Conservation (phyloP, 2,329 filamentous ascomycete genomes). For the Penicillium decumbens region DNA sequence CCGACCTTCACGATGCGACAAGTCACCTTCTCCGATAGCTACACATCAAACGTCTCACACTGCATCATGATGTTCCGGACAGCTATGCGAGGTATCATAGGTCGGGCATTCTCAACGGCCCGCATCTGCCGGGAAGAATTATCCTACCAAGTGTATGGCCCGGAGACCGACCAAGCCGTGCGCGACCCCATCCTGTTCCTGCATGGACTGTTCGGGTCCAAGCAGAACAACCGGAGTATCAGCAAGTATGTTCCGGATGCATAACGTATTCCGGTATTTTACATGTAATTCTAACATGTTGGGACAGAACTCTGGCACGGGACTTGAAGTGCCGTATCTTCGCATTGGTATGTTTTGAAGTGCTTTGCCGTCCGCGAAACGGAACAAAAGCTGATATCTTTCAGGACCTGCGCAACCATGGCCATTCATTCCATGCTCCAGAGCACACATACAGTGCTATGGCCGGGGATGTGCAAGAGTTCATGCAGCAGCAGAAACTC, state of each 20-base stretch:
- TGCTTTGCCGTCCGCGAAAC: background rate
- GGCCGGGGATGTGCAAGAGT: slow-evolving; percentile 75
- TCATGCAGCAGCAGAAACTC: slow-evolving; percentile 69
- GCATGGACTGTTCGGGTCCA: slow-evolving; percentile 90
- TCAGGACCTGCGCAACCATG: slow-evolving; percentile 88
- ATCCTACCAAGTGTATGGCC: slow-evolving; percentile 36
- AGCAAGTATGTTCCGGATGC: slow-evolving; percentile 66
- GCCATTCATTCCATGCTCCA: slow-evolving; percentile 73
- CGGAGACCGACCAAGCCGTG: slow-evolving; percentile 30
- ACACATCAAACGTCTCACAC: background rate
- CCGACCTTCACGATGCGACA: slow-evolving; percentile 4
- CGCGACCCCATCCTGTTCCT: slow-evolving; percentile 73
- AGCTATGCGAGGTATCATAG: slow-evolving; percentile 5
- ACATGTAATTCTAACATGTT: background rate
- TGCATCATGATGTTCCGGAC: slow-evolving; percentile 12
- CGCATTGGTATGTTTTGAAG: slow-evolving; percentile 58
- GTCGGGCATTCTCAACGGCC: slow-evolving; percentile 33
- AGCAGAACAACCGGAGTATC: slow-evolving; percentile 89
- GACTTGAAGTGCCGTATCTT: slow-evolving; percentile 78
- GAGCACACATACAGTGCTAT: slow-evolving; percentile 77
- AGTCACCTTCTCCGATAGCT: slow-evolving; percentile 3
- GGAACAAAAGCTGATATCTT: background rate
- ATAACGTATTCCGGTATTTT: background rate
- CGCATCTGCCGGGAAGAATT: slow-evolving; percentile 27
- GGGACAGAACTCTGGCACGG: slow-evolving; percentile 62